Percentiles rank a stretch among this genome's conserved stretches.
These are phyloP conservation scores for Entomortierella beljakovae DNA, from an alignment of 192 early-diverging fungal genomes.

Conservation along the genomic window DNA sequence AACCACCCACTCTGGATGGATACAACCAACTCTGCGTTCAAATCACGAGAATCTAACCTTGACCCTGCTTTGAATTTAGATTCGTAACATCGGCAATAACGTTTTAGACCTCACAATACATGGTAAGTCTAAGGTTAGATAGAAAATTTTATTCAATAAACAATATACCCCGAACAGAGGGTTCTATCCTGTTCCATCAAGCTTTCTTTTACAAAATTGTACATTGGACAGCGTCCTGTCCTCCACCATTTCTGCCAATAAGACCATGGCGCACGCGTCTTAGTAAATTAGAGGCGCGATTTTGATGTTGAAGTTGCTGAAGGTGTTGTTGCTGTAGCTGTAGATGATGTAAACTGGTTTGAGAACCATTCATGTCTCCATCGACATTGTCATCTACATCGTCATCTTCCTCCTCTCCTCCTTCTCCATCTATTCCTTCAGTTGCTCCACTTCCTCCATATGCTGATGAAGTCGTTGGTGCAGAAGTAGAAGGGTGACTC, in stretches of 20 bases:
- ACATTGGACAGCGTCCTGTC: not conserved
- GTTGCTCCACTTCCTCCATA: slow-evolving; percentile 17
- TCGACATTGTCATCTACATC: slow-evolving; percentile 1
- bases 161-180: too few species aligned
- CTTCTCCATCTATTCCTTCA: slow-evolving; percentile 1
- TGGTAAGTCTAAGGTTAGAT: too few species aligned
- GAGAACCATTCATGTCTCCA: slow-evolving; percentile 13
- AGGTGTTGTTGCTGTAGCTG: slow-evolving; percentile 43
- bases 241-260: not conserved
- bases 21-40: too few species aligned
- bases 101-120: too few species aligned
- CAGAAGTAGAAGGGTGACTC: slow-evolving; percentile 30
- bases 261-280: slow-evolving; percentile 35
- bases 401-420: slow-evolving; percentile 27
- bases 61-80: too few species aligned
- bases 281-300: slow-evolving; percentile 8
- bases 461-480: not conserved
- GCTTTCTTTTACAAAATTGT: not conserved
- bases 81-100: too few species aligned
- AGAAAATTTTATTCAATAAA: too few species aligned
- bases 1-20: too few species aligned
- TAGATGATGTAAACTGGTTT: slow-evolving; percentile 38
- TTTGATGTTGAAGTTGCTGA: slow-evolving; percentile 22
- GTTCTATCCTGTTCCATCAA: too few species aligned
- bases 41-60: too few species aligned